Percentiles rank a stretch among this genome's conserved stretches.
Conservation (phyloP, 2,329 filamentous ascomycete species). For the Botrytis pseudocinerea region DNA sequence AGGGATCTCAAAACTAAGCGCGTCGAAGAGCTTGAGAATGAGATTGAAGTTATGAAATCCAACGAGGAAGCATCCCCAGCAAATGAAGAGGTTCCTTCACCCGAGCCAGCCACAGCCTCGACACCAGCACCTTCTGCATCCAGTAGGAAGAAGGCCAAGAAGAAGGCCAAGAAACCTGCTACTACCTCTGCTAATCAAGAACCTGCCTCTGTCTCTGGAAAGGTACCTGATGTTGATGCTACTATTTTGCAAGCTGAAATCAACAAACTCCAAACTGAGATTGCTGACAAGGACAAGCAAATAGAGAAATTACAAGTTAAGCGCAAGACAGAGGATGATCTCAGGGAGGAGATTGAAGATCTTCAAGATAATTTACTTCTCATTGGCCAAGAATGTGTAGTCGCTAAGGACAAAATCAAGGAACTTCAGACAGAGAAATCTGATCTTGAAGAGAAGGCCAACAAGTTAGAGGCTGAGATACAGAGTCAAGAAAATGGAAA, state of each 20-base stretch:
- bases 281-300: constrained; percentile 53
- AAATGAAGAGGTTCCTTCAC: constrained; percentile 23
- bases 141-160: constrained; percentile 67
- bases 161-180: constrained; percentile 79
- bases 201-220: constrained; percentile 31
- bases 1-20: constrained; percentile 30
- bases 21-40: constrained; percentile 33
- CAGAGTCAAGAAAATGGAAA: constrained; percentile 58
- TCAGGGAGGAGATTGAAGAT: constrained; percentile 83
- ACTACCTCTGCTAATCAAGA: constrained; percentile 36
- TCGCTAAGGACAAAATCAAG: constrained; percentile 75
- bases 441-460: constrained; percentile 62
- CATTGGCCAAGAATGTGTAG: constrained; percentile 82
- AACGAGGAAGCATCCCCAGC: constrained; percentile 25
- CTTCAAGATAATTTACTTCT: constrained; percentile 76
- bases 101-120: constrained; percentile 46
- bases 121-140: constrained; percentile 44
- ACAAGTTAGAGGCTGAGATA: constrained; percentile 74
- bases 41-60: constrained; percentile 31
- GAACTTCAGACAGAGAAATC: constrained; percentile 67
- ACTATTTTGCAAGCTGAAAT: constrained; percentile 36
- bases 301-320: constrained; percentile 72
- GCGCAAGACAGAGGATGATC: constrained; percentile 72
- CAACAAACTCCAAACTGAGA: constrained; percentile 35
- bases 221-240: constrained; percentile 23